Evolutionary conservation across 2,329 filamentous ascomycete genomes (phyloP), one percentile per base, ranked within the genome.

Genomic region (Aureobasidium melanogenum): DNA sequence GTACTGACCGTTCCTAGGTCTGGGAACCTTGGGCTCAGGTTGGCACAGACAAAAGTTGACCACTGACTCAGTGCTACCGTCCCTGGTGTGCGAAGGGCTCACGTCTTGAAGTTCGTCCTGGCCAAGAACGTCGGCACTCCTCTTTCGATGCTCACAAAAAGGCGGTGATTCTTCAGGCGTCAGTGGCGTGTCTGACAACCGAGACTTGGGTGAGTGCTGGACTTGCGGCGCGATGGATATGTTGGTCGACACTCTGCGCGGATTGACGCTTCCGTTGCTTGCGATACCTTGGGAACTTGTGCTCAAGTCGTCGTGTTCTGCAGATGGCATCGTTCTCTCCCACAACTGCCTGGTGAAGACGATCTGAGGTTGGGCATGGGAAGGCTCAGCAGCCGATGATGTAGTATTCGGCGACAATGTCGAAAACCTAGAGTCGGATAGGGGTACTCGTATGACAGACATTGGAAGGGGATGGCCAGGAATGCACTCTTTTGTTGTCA

Each of bases 11-110:
- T 89, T 89, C 73, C 86, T 81, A 66, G 86, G 86, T 67, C 86
- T 78, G 62, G 86, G 86, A 64, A 88, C 87, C 72, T 88, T 88
- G 26, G 85, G 85, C 68, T 88, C 85, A 41, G 85, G 84, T 68
- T 86, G 85, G 72, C 86, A 88, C 67, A 88, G 80, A 74, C 86
- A 88, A 64, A 88, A 82, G 66, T 84, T 79, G 30, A 74, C 71
- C 52, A 71, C 72, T 28, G 74, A 74, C 36, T 80, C 77, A 62
- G 71, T 75, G 17, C 73, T 72, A 22, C 64, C 69, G 32, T 66
- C 66, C 48, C 67, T 66, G 17, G 65, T 67, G 44, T 72, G 70
- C 22, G 66, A 62, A 50, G 71, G 69, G 41, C 66, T 62, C 50
- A 62, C 63, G 47, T 69, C 67, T 30, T 67, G 47, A 26, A 65